Evolutionary conservation across 2,329 filamentous ascomycete genomes (phyloP).

Genomic region (Colletotrichum sp.): DNA sequence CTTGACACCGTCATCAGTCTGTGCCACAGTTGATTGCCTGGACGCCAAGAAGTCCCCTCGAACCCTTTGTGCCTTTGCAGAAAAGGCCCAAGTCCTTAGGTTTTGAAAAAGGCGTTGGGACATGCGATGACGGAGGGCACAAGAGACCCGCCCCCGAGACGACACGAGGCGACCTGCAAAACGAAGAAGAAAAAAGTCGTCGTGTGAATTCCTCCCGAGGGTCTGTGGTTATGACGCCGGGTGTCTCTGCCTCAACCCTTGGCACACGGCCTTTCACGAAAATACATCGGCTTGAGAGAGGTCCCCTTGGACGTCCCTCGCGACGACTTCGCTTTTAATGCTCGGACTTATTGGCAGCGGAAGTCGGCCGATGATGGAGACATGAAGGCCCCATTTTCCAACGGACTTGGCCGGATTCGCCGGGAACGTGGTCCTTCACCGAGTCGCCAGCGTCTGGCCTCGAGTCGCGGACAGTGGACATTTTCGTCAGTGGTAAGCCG

Average conservation of each 20-base stretch:
- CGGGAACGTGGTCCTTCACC: background rate
- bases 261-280: background rate
- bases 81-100: background rate
- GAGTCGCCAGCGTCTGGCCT: background rate
- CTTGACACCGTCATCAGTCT: background rate
- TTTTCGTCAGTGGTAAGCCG: background rate
- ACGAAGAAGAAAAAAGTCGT: background rate
- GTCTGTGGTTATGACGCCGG: background rate
- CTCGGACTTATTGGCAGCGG: background rate
- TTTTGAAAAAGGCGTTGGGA: background rate
- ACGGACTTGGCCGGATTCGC: conserved; percentile 3
- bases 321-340: background rate
- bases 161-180: background rate
- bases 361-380: background rate
- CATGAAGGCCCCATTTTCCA: background rate
- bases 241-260: background rate
- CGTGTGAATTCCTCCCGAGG: background rate
- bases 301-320: background rate
- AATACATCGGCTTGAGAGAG: background rate
- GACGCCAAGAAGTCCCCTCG: background rate
- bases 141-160: background rate
- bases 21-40: background rate
- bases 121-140: background rate
- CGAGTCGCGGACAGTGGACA: conserved; percentile 1
- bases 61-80: background rate